Evolutionary conservation across 345 rosid genomes (phyloP).

Genomic region (Hibiscus mutabilis): DNA sequence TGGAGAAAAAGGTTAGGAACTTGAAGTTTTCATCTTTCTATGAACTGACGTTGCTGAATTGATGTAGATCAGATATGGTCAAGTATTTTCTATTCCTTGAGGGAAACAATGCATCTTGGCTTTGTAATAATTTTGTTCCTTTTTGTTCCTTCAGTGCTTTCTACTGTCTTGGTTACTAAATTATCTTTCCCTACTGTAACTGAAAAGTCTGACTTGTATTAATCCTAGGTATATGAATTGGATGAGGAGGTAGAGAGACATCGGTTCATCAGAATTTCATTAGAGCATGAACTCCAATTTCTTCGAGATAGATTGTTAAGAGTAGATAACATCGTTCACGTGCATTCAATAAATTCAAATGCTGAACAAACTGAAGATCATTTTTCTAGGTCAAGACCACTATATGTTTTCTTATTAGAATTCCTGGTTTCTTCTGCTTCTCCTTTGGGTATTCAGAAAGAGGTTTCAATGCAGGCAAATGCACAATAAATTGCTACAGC

Average conservation of each 20-base stretch:
- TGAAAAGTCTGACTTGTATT: conserved; percentile 10
- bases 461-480: conserved; percentile 28
- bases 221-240: conserved; percentile 69
- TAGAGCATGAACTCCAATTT: conserved; percentile 70
- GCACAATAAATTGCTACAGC: conserved; percentile 34
- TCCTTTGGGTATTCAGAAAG: conserved; percentile 1
- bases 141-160: conserved; percentile 4
- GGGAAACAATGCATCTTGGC: background rate
- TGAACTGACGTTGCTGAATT: background rate
- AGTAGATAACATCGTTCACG: conserved; percentile 51
- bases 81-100: background rate
- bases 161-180: background rate
- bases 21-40: background rate
- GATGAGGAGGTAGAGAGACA: conserved; percentile 78
- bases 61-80: background rate
- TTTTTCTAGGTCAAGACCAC: conserved; percentile 37
- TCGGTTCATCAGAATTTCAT: conserved; percentile 50
- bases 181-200: background rate
- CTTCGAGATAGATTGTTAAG: conserved; percentile 54
- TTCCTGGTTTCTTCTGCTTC: conserved; percentile 16
- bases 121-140: background rate
- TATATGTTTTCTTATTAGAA: conserved; percentile 15
- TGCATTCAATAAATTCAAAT: conserved; percentile 28
- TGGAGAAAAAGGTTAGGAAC: conserved; percentile 75
- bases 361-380: conserved; percentile 32